A percentile compares a stretch with the other conserved stretches of the same genome.
Conservation (phyloP, 805 yeast genomes). For the Candida ascalaphidarum region DNA sequence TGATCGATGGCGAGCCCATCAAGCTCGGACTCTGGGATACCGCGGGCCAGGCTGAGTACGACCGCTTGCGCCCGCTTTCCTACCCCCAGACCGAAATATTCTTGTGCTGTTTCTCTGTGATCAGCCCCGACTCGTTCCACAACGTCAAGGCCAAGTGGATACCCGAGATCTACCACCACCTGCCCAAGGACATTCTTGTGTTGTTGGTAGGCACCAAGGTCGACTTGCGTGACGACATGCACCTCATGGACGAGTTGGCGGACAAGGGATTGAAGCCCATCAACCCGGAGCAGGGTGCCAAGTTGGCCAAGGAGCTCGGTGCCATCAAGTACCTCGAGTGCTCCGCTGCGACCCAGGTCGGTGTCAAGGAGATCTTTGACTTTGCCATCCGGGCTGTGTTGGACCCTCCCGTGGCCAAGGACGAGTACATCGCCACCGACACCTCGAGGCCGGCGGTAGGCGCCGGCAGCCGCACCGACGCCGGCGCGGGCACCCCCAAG, state of each 20-base stretch:
- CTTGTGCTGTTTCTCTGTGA: conserved; percentile 76
- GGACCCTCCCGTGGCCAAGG: conserved; percentile 31
- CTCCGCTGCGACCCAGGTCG: conserved; percentile 83
- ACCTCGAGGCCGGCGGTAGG: conserved; percentile 7
- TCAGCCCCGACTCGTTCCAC: conserved; percentile 70
- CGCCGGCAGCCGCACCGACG: conserved; percentile 2
- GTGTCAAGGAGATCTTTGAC: conserved; percentile 80
- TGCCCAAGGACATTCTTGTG: conserved; percentile 60
- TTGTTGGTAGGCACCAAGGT: conserved; percentile 82
- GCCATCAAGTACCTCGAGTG: conserved; percentile 77
- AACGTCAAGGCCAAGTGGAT: conserved; percentile 71
- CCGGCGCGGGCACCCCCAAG: conserved; percentile 2
- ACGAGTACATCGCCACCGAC: conserved; percentile 4
- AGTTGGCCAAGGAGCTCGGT: conserved; percentile 61
- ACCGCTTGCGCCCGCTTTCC: conserved; percentile 78
- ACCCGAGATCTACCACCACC: conserved; percentile 82
- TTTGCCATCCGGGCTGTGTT: conserved; percentile 68
- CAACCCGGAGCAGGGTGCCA: conserved; percentile 50
- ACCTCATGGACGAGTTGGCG: conserved; percentile 58
- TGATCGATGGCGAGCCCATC: conserved; percentile 74
- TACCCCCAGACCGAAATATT: conserved; percentile 91
- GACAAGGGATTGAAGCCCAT: conserved; percentile 59
- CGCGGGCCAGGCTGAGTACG: conserved; percentile 92
- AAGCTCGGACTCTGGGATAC: conserved; percentile 93
- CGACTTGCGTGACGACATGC: conserved; percentile 78